Evolutionary conservation across 2,329 filamentous ascomycete species (phyloP), one percentile per base, ranked within the genome.

Genomic region (Aspergillus ochraceoroseus): DNA sequence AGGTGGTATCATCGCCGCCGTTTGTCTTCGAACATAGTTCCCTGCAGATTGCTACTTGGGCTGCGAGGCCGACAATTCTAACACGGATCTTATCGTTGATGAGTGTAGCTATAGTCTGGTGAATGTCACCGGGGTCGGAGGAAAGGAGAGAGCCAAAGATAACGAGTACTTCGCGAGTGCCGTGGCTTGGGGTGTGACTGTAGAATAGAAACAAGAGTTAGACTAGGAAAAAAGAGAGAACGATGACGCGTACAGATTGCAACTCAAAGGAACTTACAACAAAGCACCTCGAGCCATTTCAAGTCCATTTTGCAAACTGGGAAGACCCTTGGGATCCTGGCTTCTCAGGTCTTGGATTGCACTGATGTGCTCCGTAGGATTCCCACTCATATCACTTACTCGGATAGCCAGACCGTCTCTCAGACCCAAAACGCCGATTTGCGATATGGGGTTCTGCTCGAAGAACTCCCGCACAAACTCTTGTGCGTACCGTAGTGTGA

Each of bases 371-470:
- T 94, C 87, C 6, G 82, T 82, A 2, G 90, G 88, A 59, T 95
- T 95, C 7, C 92, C 92, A 40, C 85, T 84, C 72, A 96, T 82
- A 58, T 95, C 87, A 59, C 85, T 92, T 48, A 98, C 78, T 26
- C 86, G 75, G 15, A 94, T 73, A 2, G 89, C 89, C 11, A 96
- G 73, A 11, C 92, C 92, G 62, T 96, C 92, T 47, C 86, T 80
- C 85, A 96, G 95, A 35, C 86, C 90, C 26, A 98, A 73, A 19
- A 98, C 83, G 15, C 85, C 89, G 41, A 98, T 77, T 67, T 98
- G 92, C 7, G 88, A 94, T 52, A 98, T 96, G 7, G 92, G 92
- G 57, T 98, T 98, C 66, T 98, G 92, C 66, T 96, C 92, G 61
- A 96, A 98, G 68, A 87, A 98, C 63, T 95, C 90, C 44, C 82